Evolutionary conservation across 768 basidiomycete species (phyloP), one percentile per base, ranked within the genome.

Genomic region (Rubroboletus satanas): DNA sequence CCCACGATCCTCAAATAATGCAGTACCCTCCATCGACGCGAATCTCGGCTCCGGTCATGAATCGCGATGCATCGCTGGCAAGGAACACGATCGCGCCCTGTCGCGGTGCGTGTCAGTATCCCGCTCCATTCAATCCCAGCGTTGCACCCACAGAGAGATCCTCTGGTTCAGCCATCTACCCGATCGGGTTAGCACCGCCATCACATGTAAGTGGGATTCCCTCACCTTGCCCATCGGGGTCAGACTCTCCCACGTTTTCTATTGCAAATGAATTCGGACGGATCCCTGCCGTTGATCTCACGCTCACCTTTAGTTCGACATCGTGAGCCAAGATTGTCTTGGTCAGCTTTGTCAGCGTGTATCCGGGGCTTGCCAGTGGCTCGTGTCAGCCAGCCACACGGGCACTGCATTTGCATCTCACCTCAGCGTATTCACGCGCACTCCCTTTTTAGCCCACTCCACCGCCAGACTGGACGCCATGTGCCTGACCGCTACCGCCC

Each of bases 11-110:
- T 66, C 61, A 90, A 59, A 88, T 75, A 41, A 76, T 64, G 69
- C 89, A 91, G 73, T 95, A 95, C 7, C 93, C 93, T 18, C 94
- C 94, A 64, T 98, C 95, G 44, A 97, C 83, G 9, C 86, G 84
- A 53, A 92, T 73, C 62, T 92, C 92, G 17, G 87, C 74, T 9
- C 93, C 94, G 3, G 95, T 96, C 78, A 93, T 86, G 71, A 94
- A 98, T 52, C 80, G 83, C 49, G 88, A 90, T 7, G 93, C 92
- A 69, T 97, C 94, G 59, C 90, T 93, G 8, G 88, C 85, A 17
- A 98, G 79, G 71, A 88, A 96, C 52, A 98, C 89, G 62, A 96
- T 79, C 26, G 95, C 93, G 17, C 90, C 90, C 87, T 90, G 66
- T 18, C 0, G 4, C 31, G 51, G 53, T 57, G 17, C n/a, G 6